Conservation (phyloP, 2,329 filamentous ascomycete genomes). For the Pseudogymnoascus pannorum region DNA sequence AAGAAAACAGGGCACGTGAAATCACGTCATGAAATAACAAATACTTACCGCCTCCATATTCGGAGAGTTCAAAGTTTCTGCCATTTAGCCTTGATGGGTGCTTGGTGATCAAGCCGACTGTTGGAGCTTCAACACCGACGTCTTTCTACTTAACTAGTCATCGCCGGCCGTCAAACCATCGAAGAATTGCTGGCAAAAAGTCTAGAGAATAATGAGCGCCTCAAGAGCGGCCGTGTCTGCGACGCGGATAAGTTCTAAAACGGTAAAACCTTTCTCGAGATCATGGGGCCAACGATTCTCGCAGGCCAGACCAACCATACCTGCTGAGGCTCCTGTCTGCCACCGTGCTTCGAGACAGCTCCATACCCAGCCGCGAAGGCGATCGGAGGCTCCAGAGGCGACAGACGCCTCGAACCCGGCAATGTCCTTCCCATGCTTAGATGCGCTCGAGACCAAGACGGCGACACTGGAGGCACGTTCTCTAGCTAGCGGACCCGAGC, state of each 20-base stretch:
- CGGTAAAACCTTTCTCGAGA: constrained; percentile 12
- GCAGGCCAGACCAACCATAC: constrained; percentile 9
- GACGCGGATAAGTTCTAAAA: constrained; percentile 18
- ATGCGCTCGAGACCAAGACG: constrained; percentile 72
- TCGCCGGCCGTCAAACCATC: not conserved
- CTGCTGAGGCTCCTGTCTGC: constrained; percentile 6
- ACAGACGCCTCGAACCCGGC: constrained; percentile 64
- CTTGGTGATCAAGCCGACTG: not conserved
- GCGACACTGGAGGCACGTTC: constrained; percentile 63
- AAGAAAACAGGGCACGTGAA: not conserved
- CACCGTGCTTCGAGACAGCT: constrained; percentile 18
- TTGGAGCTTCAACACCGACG: constrained; percentile 4
- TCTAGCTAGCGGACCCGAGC: constrained; percentile 74
- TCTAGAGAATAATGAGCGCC: constrained; percentile 20
- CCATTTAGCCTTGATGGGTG: constrained; percentile 7
- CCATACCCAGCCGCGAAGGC: constrained; percentile 19
- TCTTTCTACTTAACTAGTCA: not conserved
- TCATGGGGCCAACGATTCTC: constrained; percentile 18
- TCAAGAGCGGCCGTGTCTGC: constrained; percentile 19
- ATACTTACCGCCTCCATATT: not conserved
- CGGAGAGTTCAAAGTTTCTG: not conserved
- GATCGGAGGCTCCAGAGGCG: constrained; percentile 14
- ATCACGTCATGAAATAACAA: not conserved
- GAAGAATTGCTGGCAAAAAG: not conserved
- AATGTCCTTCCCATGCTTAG: constrained; percentile 84